Evolutionary conservation across 148 eudicot genomes (phyloP).

Genomic region (Rhododendron kiyosumense): DNA sequence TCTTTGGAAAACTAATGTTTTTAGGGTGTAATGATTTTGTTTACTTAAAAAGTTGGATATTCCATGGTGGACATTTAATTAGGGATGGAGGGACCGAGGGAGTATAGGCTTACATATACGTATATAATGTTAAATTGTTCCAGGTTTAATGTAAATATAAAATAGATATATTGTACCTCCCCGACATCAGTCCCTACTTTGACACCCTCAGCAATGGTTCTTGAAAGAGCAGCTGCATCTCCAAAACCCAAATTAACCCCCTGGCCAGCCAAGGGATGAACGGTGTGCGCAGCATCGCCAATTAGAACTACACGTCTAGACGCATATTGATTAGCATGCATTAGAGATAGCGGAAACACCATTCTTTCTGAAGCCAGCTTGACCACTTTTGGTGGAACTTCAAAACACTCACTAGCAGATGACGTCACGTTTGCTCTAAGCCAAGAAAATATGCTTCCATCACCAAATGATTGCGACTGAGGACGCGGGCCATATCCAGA

Average conservation of each 20-base stretch:
- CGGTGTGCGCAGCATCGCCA: constrained; percentile 98
- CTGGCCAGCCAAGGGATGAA: constrained; percentile 98
- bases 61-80: too few species aligned
- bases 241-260: constrained; percentile 98
- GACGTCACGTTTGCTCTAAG: constrained; percentile 32
- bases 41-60: too few species aligned
- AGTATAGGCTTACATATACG: too few species aligned
- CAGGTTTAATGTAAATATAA: neutral
- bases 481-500: constrained; percentile 88
- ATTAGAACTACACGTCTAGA: constrained; percentile 69
- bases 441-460: constrained; percentile 47
- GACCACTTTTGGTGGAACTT: constrained; percentile 78
- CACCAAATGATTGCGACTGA: constrained; percentile 39
- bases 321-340: constrained; percentile 67
- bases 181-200: constrained; percentile 91
- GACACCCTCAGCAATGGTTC: constrained; percentile 72
- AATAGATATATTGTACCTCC: constrained; percentile 50
- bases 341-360: constrained; percentile 84
- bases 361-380: constrained; percentile 74
- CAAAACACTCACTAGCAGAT: constrained; percentile 69
- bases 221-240: constrained; percentile 76
- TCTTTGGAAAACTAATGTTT: too few species aligned
- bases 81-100: too few species aligned
- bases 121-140: neutral
- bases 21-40: too few species aligned